Percentiles rank a stretch among this genome's conserved stretches.
phyloP scores from a whole-genome alignment of 305 asterid genomes.

The Fraxinus floribunda region DNA sequence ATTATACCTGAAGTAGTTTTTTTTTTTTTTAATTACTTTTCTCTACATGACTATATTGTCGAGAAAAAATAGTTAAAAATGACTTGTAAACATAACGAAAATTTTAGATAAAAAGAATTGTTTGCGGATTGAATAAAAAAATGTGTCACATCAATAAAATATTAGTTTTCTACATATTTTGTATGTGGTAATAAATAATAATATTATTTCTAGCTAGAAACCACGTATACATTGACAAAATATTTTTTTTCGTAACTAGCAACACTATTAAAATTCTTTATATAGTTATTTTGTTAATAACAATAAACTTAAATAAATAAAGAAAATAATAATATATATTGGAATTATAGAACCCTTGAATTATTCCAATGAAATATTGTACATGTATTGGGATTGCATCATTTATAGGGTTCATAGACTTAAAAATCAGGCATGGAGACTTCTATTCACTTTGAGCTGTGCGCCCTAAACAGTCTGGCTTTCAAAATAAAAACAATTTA shows the following conservation, averaged over 20 bases:
- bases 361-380: background rate
- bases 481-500: conserved; percentile 10
- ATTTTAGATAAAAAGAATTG: background rate
- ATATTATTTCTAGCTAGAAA: too few relatives aligned
- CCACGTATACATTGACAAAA: background rate
- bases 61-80: background rate
- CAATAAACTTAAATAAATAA: background rate
- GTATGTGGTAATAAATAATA: too few relatives aligned
- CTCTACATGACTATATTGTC: background rate
- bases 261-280: background rate
- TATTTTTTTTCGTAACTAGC: background rate
- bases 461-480: conserved; percentile 29
- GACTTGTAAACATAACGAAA: background rate
- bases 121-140: background rate
- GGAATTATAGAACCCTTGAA: background rate
- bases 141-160: background rate
- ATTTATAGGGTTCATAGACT: conserved; percentile 8
- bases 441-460: conserved; percentile 63
- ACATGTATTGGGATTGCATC: conserved; percentile 39
- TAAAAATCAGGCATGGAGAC: conserved; percentile 49
- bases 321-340: background rate
- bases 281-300: background rate
- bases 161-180: background rate
- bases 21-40: too few relatives aligned
- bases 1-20: too few relatives aligned